Percentiles rank a stretch among this genome's conserved stretches.
phyloP scores from a whole-genome alignment of 768 basidiomycete species.

The Imleria badia region DNA sequence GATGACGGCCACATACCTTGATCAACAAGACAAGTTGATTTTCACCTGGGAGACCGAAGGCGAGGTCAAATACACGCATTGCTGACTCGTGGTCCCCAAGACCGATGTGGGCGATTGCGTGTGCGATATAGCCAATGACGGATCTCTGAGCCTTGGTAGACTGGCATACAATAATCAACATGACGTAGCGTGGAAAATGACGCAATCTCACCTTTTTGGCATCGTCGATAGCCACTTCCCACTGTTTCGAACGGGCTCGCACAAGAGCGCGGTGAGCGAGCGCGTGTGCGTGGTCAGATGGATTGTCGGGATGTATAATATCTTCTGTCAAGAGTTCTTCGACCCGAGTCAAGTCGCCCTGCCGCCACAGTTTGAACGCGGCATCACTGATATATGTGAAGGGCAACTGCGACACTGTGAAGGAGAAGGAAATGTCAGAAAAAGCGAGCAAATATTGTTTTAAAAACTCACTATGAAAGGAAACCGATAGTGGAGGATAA shows the following conservation, averaged over 20 bases:
- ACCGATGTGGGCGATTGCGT: neutral
- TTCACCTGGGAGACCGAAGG: constrained; percentile 1
- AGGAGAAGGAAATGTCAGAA: neutral
- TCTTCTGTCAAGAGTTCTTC: constrained; percentile 1
- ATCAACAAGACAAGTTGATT: constrained; percentile 5
- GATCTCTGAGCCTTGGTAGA: constrained; percentile 11
- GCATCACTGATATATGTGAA: neutral
- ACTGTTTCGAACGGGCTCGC: neutral
- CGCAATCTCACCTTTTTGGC: neutral
- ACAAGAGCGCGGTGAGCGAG: constrained; percentile 4
- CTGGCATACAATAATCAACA: neutral
- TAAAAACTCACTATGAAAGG: neutral
- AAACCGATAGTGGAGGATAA: no score
- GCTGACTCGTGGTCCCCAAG: neutral
- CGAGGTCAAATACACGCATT: constrained; percentile 2
- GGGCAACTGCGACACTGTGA: neutral
- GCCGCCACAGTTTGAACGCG: neutral
- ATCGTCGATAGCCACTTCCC: neutral
- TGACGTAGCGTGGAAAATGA: no score
- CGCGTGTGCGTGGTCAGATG: neutral
- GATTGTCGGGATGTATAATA: neutral
- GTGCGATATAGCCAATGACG: constrained; percentile 9
- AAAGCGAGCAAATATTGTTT: fast-evolving
- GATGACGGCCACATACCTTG: neutral
- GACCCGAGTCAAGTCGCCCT: neutral